Percentiles rank a stretch among this genome's conserved stretches.
phyloP scores from a whole-genome alignment of 345 rosid genomes.

The Euphorbia pulcherrima region DNA sequence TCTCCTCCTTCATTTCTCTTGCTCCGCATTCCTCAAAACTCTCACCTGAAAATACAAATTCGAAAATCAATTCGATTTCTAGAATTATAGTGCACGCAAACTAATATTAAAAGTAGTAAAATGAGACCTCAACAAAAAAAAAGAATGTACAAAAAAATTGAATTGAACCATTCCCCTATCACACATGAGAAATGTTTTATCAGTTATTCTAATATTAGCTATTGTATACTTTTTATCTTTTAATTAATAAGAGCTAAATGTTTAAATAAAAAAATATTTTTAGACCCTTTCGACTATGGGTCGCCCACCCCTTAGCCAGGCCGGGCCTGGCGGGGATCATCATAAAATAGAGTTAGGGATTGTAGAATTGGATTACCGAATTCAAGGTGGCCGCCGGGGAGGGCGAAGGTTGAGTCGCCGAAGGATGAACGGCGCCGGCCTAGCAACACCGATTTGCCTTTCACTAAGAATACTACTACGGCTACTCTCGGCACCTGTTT shows the following conservation, averaged over 20 bases:
- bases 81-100: neutral
- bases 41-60: constrained; percentile 45
- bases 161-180: too few species aligned
- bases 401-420: constrained; percentile 74
- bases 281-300: too few species aligned
- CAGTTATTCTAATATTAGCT: too few species aligned
- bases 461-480: constrained; percentile 64
- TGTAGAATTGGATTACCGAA: constrained; percentile 44
- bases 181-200: too few species aligned
- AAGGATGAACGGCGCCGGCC: constrained; percentile 67
- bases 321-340: too few species aligned
- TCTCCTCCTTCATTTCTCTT: constrained; percentile 78
- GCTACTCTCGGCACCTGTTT: constrained; percentile 55
- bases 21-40: constrained; percentile 79
- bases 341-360: neutral
- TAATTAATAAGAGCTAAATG: too few species aligned
- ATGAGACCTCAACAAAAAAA: too few species aligned
- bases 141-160: too few species aligned
- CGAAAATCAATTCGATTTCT: neutral
- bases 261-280: too few species aligned
- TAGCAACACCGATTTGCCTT: constrained; percentile 55
- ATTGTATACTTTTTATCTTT: too few species aligned
- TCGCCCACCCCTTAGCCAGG: too few species aligned
- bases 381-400: constrained; percentile 95
- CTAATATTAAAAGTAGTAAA: too few species aligned